Evolutionary conservation across 163 green algal genomes (phyloP).

Genomic region (Chloromonas sp.): DNA sequence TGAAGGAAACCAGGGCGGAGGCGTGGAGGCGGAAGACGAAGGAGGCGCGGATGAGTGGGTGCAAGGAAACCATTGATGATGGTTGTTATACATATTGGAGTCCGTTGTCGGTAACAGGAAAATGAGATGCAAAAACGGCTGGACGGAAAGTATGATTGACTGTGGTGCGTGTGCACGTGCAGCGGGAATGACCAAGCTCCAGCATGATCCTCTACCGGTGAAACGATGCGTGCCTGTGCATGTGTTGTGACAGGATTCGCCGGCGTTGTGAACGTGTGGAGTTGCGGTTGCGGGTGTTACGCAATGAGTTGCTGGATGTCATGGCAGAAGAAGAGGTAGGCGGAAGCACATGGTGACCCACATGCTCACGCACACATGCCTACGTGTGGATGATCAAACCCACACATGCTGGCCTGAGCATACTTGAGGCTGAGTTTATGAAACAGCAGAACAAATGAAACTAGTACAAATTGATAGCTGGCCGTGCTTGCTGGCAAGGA

Average conservation of each 20-base stretch:
- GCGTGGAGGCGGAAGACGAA: not conserved
- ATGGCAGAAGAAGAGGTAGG: slow-evolving; percentile 15
- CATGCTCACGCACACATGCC: not conserved
- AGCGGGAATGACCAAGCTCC: not conserved
- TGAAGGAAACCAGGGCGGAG: not conserved
- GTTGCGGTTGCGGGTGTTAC: slow-evolving; percentile 30
- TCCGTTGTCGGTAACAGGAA: no score
- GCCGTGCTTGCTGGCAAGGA: no score
- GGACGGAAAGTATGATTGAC: not conserved
- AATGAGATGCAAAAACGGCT: no score
- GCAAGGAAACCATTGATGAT: not conserved
- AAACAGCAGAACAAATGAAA: no score
- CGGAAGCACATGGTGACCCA: not conserved
- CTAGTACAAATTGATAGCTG: no score
- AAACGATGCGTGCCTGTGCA: no score
- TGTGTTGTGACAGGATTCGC: slow-evolving; percentile 11
- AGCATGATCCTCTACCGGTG: not conserved
- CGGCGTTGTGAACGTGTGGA: slow-evolving; percentile 23
- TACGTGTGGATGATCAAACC: not conserved
- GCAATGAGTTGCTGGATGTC: slow-evolving; percentile 38
- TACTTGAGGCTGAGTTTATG: no score
- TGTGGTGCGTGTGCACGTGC: not conserved
- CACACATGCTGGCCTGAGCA: no score
- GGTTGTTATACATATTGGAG: no score
- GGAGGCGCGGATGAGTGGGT: not conserved